Evolutionary conservation across 306 rosid species (phyloP), one percentile per base, ranked within the genome.

Genomic region (Alnus glutinosa): DNA sequence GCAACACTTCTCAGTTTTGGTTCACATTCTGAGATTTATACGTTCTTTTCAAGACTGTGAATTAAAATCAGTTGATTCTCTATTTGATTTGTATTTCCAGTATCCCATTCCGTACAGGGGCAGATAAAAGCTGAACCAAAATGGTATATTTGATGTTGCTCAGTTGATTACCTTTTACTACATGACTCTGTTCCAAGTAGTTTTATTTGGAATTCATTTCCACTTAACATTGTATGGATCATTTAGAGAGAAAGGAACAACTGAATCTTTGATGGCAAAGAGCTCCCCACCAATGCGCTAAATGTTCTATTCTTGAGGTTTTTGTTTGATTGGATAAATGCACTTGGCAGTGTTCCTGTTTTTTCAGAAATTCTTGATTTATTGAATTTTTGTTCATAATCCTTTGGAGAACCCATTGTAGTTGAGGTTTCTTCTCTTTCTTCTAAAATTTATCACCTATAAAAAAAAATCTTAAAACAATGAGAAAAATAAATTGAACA

Each of bases 401-500:
- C 48, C 34, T 36, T 34, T 23, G 14, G 44, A 62, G 68, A 64
- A 64, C 19, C 28, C 15, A 64, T 64, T 64, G n/a, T 36, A 64
- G 28, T 64, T 16, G 28, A 7, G 19, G 61, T n/a, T n/a, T 55
- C 23, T 16, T 55, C 23, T 55, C 28, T 55, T 16, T 55, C 30
- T 55, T 5, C 5, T 52, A 52, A 52, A 55, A 18, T 7, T 1
- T n/a, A 54, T 66, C 12, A 36, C 67, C 10, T 18, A 54, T 18
- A 46, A 30, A 39, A 9, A 78, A 49, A 70, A 72, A 58, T 72
- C 37, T 46, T 10, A 50, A 69, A 68, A 77, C 49, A 71, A 10
- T 9, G 37, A 57, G 36, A 64, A 10, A 55, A 39, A 68, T 42
- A 86, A 74, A 75, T 70, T 49, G 75, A 76, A 55, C 36, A 50